phyloP scores from a whole-genome alignment of 2,329 filamentous ascomycete genomes.

The Stachybotrys echinatus region DNA sequence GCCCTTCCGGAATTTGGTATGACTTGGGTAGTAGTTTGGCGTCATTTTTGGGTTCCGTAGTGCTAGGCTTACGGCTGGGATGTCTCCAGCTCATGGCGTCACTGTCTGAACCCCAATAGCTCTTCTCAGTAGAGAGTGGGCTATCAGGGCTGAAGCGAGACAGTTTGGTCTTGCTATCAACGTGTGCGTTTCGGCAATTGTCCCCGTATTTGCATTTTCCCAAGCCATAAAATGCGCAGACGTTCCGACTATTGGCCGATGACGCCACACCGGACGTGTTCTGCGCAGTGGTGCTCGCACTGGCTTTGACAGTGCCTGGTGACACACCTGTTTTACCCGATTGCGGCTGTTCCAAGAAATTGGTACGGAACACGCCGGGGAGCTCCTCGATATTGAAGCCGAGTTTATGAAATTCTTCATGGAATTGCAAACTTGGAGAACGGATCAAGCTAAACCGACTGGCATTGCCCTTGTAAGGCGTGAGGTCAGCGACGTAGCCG shows the following conservation, averaged over 20 bases:
- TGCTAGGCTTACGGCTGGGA: neutral
- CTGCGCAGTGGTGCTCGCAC: neutral
- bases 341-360: conserved; percentile 18
- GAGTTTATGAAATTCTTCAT: conserved; percentile 46
- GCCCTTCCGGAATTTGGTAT: conserved; percentile 9
- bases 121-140: conserved; percentile 5
- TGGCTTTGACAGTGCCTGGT: neutral
- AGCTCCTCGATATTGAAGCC: conserved; percentile 46
- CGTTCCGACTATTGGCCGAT: conserved; percentile 3
- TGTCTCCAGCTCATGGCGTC: neutral
- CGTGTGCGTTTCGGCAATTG: conserved; percentile 11
- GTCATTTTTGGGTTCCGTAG: conserved; percentile 4
- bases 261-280: neutral
- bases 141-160: conserved; percentile 6
- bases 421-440: conserved; percentile 38
- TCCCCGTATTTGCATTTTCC: conserved; percentile 17
- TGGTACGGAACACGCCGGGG: conserved; percentile 44
- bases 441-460: conserved; percentile 51
- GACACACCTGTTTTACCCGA: neutral
- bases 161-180: conserved; percentile 6
- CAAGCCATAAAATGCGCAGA: conserved; percentile 12
- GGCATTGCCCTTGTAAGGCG: conserved; percentile 40
- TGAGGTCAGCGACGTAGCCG: conserved; percentile 46
- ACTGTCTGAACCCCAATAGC: neutral
- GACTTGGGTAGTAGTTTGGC: conserved; percentile 9